Percentiles rank a stretch among this genome's conserved stretches.
phyloP scores from a whole-genome alignment of 129 eudicot species.

The Chrysanthemum makinoi region DNA sequence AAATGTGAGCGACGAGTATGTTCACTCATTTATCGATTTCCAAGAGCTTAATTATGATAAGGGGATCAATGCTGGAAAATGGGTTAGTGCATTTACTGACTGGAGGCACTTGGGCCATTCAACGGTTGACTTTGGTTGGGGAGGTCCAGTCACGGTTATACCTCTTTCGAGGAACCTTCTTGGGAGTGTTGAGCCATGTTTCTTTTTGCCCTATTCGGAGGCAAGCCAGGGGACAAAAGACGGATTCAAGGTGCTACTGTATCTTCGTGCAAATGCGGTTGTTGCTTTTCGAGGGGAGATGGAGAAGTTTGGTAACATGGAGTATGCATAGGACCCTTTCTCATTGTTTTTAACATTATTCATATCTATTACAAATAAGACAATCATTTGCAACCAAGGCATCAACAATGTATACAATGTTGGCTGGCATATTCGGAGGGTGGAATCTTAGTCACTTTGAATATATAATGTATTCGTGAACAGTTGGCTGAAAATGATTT shows the following conservation, averaged over 20 bases:
- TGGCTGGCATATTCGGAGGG: not conserved
- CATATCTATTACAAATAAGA: not conserved
- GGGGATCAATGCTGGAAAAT: conserved; percentile 65
- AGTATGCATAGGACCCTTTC: conserved; percentile 23
- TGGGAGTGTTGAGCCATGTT: conserved; percentile 72
- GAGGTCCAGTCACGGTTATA: conserved; percentile 74
- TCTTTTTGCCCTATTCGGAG: conserved; percentile 66
- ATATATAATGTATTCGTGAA: no score
- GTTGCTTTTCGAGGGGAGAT: conserved; percentile 49
- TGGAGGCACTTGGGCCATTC: conserved; percentile 94
- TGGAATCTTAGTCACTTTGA: no score
- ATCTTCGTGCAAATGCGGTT: conserved; percentile 45
- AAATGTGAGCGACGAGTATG: conserved; percentile 57
- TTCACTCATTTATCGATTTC: conserved; percentile 63
- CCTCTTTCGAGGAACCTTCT: conserved; percentile 68
- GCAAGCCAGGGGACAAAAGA: conserved; percentile 49
- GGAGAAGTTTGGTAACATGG: conserved; percentile 51
- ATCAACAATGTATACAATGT: not conserved
- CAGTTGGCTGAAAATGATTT: no score
- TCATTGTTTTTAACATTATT: not conserved
- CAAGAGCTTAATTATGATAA: conserved; percentile 53
- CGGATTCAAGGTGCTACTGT: conserved; percentile 62
- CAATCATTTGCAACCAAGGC: not conserved
- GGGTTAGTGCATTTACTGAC: conserved; percentile 77
- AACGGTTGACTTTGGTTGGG: conserved; percentile 84